These are phyloP conservation scores for Xylaria sp. DNA, from an alignment of 2,329 filamentous ascomycete species.

Conservation along the genomic window DNA sequence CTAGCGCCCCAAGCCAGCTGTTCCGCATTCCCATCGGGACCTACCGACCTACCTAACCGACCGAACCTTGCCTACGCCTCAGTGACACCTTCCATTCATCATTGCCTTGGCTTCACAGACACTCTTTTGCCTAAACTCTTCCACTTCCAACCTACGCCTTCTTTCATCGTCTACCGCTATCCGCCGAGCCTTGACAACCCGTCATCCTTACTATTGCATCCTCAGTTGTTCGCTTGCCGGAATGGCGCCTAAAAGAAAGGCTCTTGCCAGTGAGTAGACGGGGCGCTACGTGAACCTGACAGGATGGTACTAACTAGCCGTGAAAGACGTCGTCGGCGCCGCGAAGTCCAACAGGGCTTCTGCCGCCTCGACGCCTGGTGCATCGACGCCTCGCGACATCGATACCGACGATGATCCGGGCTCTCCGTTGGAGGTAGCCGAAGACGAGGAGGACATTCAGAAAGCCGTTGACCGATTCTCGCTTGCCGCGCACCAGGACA, in stretches of 20 bases:
- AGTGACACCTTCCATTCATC: too few relatives aligned
- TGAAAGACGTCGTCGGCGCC: conserved; percentile 40
- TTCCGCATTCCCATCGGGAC: too few relatives aligned
- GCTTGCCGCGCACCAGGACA: conserved; percentile 46
- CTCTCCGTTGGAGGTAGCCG: conserved; percentile 39
- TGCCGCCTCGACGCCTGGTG: conserved; percentile 55
- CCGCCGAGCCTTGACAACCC: too few relatives aligned
- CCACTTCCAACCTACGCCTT: too few relatives aligned
- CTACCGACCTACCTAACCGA: too few relatives aligned
- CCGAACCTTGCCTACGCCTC: too few relatives aligned
- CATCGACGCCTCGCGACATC: conserved; percentile 54
- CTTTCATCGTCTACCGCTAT: too few relatives aligned
- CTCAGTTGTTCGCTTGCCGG: conserved; percentile 4
- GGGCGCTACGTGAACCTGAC: conserved; percentile 3
- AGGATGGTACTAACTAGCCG: conserved; percentile 31
- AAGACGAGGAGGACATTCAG: conserved; percentile 50
- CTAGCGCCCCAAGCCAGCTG: too few relatives aligned
- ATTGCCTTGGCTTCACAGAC: too few relatives aligned
- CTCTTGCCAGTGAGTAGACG: conserved; percentile 42
- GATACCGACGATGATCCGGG: conserved; percentile 45
- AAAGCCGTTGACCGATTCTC: conserved; percentile 58
- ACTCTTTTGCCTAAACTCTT: too few relatives aligned
- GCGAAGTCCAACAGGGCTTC: conserved; percentile 54
- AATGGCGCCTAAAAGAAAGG: conserved; percentile 72
- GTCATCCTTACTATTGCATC: conserved; percentile 1